Base-by-base conservation (phyloP, 1,139 yeast genomes). In the Suhomyces bolitotheri region DNA sequence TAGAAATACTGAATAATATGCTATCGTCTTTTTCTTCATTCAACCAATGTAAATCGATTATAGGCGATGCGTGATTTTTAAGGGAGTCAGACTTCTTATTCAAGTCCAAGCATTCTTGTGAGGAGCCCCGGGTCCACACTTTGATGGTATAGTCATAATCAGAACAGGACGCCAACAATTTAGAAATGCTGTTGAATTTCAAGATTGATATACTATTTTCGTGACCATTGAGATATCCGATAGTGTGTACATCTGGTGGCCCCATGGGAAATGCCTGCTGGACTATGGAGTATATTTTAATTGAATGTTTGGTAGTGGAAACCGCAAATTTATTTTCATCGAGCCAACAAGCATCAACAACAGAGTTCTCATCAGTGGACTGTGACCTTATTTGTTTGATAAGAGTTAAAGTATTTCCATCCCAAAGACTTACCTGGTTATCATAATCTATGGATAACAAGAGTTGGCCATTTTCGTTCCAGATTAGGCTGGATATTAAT, bases 191-290 rank as follows among this genome's bases (percentile, higher is more conserved):
- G 47, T 82, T 79, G 54, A 82, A 86, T 26, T 62, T 60, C 11
- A 85, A 64, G 4, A 64, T 62, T n/a, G 85, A 71, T 10, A 86
- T 73, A 1, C 78, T 66, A 34, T 78, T 76, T 9, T 73, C 66
- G 52, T 88, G 96, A 1, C 96, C 96, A 15, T 73, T 56, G 31
- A 88, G 68, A 29, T 71, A 67, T 4, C 92, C 87, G 2, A 81
- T 58, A 1, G 86, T 79, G 25, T 58, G 60, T 8, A 64, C 46
- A 14, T 48, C 52, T 16, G 38, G 40, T 25, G 58, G 58, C 16
- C 46, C 32, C 5, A 41, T 25, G 2, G 41, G 22, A 13, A 34
- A 29, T 7, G 43, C 34, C 4, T 46, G 38, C n/a, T 40, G 46
- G 6, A 40, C 32, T 5, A 83, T 63, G 29, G 78, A 73, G 58